Conservation (phyloP, 192 early-diverging fungal species). For the Coemansia javaensis region DNA sequence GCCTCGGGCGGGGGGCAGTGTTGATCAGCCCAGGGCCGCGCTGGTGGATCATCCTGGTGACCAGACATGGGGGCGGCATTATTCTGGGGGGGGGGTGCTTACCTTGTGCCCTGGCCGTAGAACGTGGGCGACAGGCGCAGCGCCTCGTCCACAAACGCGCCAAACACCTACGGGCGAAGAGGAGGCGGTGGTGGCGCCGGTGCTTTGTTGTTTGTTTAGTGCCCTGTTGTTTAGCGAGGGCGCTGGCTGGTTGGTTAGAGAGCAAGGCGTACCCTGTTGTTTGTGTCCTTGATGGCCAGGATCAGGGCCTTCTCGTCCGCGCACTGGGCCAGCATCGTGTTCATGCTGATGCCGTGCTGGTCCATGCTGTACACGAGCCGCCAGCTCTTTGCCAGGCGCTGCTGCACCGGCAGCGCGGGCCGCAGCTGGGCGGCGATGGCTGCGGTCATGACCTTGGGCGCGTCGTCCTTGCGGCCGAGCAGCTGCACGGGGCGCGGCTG, state of each 20-base stretch:
- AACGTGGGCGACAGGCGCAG: conserved; percentile 60
- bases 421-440: conserved; percentile 61
- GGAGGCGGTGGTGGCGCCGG: too few relatives aligned
- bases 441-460: conserved; percentile 36
- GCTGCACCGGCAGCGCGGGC: conserved; percentile 68
- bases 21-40: background rate
- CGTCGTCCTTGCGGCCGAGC: conserved; percentile 23
- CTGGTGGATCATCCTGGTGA: background rate
- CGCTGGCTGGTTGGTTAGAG: too few relatives aligned
- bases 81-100: conserved; percentile 3
- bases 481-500: conserved; percentile 21
- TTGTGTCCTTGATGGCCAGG: conserved; percentile 63
- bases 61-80: too few relatives aligned
- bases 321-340: conserved; percentile 69
- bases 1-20: too few relatives aligned
- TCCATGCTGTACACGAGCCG: conserved; percentile 85
- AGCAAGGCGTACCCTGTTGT: conserved; percentile 37
- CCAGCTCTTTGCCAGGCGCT: conserved; percentile 72
- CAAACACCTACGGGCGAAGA: conserved; percentile 65
- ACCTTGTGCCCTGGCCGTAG: conserved; percentile 84
- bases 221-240: background rate
- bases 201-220: too few relatives aligned
- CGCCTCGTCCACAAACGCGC: conserved; percentile 68
- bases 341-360: conserved; percentile 87
- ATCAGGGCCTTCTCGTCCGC: conserved; percentile 64